Conservation (phyloP, 2,329 filamentous ascomycete species). For the Talaromyces sp. region DNA sequence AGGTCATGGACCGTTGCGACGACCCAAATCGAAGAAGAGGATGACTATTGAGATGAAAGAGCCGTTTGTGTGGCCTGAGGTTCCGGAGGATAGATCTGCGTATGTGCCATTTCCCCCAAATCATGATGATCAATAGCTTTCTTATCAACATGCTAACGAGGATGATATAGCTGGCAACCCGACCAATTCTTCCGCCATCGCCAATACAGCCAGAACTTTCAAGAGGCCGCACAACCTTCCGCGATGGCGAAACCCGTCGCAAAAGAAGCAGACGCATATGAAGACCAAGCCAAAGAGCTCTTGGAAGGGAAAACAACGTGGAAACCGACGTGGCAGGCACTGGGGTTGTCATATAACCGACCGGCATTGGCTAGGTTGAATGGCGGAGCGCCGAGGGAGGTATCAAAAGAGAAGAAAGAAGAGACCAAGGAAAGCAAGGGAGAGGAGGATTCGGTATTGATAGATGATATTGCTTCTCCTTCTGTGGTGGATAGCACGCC, state of each 20-base stretch:
- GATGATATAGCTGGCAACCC: constrained; percentile 57
- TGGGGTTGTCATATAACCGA: constrained; percentile 40
- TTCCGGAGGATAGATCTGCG: constrained; percentile 58
- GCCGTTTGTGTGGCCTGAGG: constrained; percentile 83
- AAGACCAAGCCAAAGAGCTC: constrained; percentile 61
- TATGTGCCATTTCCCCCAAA: constrained; percentile 38
- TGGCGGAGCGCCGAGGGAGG: neutral
- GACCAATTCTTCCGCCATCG: constrained; percentile 53
- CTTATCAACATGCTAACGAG: constrained; percentile 17
- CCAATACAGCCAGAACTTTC: constrained; percentile 45
- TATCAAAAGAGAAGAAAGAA: neutral
- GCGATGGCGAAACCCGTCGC: constrained; percentile 40
- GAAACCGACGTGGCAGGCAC: constrained; percentile 50
- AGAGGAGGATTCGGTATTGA: neutral
- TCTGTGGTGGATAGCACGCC: neutral
- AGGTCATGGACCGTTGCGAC: constrained; percentile 59
- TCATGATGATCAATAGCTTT: neutral
- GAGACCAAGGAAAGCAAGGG: constrained; percentile 18
- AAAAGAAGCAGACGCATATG: constrained; percentile 47
- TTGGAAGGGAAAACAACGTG: constrained; percentile 61
- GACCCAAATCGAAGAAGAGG: constrained; percentile 74
- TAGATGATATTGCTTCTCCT: neutral
- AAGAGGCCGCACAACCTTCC: constrained; percentile 35
- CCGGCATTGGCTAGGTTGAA: constrained; percentile 19
- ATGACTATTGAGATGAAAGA: constrained; percentile 90